Evolutionary conservation across 2,329 filamentous ascomycete genomes (phyloP).

Genomic region (Blastomyces percursus): DNA sequence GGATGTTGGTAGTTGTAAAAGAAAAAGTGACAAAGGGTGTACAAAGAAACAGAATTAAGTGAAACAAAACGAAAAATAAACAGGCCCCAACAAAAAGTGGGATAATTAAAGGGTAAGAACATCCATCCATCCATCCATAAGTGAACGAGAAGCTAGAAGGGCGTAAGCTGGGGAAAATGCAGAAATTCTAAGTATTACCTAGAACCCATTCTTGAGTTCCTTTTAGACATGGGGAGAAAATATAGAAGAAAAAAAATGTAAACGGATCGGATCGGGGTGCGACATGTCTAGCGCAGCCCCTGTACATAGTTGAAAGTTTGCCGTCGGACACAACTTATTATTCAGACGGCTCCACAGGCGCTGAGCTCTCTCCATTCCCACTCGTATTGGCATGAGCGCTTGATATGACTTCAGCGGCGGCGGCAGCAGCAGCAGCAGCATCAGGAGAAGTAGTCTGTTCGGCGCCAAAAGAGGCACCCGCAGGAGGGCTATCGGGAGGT

Average conservation of each 20-base stretch:
- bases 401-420: neutral
- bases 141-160: neutral
- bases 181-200: neutral
- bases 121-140: neutral
- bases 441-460: neutral
- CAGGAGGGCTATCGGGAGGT: neutral
- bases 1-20: neutral
- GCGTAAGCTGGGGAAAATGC: neutral
- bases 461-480: neutral
- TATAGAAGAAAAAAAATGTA: neutral
- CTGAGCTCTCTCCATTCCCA: neutral
- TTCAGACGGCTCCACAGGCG: neutral
- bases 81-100: neutral
- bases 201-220: neutral
- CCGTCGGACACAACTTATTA: neutral
- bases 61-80: conserved; percentile 3
- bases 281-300: neutral
- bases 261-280: neutral
- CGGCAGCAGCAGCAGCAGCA: neutral
- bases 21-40: neutral
- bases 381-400: neutral
- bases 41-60: neutral
- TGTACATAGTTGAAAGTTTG: neutral
- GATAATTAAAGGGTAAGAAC: neutral
- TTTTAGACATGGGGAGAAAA: neutral